Conservation (phyloP, 495 filamentous ascomycete species). For the Astrothelium macrocarpum region DNA sequence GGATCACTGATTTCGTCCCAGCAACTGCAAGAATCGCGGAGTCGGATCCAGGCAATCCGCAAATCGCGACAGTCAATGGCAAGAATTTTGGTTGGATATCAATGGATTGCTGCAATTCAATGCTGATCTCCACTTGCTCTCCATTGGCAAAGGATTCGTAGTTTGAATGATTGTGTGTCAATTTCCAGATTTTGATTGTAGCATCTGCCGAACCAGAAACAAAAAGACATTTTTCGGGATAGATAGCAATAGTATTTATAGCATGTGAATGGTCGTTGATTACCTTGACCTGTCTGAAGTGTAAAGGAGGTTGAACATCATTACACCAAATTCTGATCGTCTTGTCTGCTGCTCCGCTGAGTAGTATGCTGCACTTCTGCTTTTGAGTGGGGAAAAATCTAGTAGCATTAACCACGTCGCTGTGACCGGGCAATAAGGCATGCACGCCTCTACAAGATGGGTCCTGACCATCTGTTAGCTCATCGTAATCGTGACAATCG, state of each 20-base stretch:
- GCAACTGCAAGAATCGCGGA: slow-evolving; percentile 64
- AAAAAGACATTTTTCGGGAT: slow-evolving; percentile 47
- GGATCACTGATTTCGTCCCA: slow-evolving; percentile 68
- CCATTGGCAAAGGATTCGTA: background rate
- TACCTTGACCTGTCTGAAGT: slow-evolving; percentile 39
- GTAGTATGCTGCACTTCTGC: slow-evolving; percentile 36
- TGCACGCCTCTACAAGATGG: slow-evolving; percentile 48
- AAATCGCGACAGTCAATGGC: slow-evolving; percentile 64
- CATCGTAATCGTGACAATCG: background rate
- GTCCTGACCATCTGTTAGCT: slow-evolving; percentile 32
- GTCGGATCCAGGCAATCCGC: slow-evolving; percentile 41
- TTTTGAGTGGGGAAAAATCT: slow-evolving; percentile 52
- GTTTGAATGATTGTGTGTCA: slow-evolving; percentile 29
- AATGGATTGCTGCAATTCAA: slow-evolving; percentile 53
- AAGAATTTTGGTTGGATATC: slow-evolving; percentile 66
- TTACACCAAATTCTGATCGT: slow-evolving; percentile 61
- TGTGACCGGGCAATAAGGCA: slow-evolving; percentile 68
- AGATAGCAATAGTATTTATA: slow-evolving; percentile 66
- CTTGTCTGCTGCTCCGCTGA: slow-evolving; percentile 78
- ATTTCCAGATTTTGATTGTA: slow-evolving; percentile 66
- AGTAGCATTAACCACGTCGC: slow-evolving; percentile 71
- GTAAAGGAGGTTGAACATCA: slow-evolving; percentile 18
- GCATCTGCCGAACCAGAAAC: slow-evolving; percentile 72
- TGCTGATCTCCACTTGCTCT: slow-evolving; percentile 14
- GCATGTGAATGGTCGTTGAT: slow-evolving; percentile 58